phyloP scores from a whole-genome alignment of 495 filamentous ascomycete genomes.

The Trichoderma gamsii region DNA sequence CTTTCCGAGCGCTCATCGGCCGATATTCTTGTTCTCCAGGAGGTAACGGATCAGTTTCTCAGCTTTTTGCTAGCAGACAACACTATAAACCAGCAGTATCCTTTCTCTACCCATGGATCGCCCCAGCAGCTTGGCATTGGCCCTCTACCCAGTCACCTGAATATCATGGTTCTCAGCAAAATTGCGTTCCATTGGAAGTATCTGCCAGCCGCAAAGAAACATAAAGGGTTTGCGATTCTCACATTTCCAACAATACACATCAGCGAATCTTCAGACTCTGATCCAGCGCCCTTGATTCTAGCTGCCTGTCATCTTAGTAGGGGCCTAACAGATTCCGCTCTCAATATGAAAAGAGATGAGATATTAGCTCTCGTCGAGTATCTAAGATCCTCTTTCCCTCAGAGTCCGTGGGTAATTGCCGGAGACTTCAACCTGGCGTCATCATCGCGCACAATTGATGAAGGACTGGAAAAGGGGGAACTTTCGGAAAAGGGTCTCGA shows the following conservation, averaged over 20 bases:
- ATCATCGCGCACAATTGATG: conserved; percentile 44
- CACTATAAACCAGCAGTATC: conserved; percentile 40
- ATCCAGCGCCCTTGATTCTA: conserved; percentile 33
- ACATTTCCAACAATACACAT: conserved; percentile 32
- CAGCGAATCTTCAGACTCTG: conserved; percentile 12
- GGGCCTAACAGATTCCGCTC: conserved; percentile 47
- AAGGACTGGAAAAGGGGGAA: conserved; percentile 37
- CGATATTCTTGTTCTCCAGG: conserved; percentile 50
- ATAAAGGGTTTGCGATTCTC: conserved; percentile 46
- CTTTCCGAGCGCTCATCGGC: conserved; percentile 31
- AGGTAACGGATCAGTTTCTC: conserved; percentile 54
- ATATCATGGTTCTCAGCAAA: conserved; percentile 48
- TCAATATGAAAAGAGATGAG: conserved; percentile 45
- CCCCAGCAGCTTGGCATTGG: conserved; percentile 39
- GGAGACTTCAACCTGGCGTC: conserved; percentile 55
- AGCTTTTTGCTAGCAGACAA: conserved; percentile 40
- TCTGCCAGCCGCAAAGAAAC: conserved; percentile 39
- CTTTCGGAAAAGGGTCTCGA: conserved; percentile 35
- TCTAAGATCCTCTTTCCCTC: conserved; percentile 29
- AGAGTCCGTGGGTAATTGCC: conserved; percentile 45
- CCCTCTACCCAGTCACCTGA: conserved; percentile 48
- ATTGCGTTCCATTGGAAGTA: conserved; percentile 44
- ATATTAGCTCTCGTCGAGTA: conserved; percentile 39
- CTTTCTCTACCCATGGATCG: conserved; percentile 46
- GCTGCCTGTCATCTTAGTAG: conserved; percentile 49